Evolutionary conservation across 768 basidiomycete genomes (phyloP), one percentile per base, ranked within the genome.

Genomic region (Phylloporus sp.): DNA sequence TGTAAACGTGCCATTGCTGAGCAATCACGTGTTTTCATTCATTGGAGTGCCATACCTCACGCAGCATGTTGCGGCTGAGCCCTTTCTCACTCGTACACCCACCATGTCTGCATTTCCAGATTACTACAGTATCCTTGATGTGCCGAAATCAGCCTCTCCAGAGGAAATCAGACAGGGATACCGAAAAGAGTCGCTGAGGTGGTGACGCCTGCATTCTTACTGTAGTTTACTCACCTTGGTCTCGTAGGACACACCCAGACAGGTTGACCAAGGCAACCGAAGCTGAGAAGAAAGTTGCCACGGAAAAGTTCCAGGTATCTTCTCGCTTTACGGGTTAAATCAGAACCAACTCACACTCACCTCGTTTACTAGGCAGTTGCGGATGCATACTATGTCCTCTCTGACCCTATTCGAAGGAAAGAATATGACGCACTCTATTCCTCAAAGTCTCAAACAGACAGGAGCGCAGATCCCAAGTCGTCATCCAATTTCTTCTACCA

Each of bases 311-410:
- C 67, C 91, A 93, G 76, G 90, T 84, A 57, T n/a, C 39, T 46
- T 26, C 36, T 35, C 20, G 34, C 42, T 9, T 40, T 18, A 36
- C 35, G 5, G 16, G 12, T 15, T 2, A 64, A 88, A 15, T 20
- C 38, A 22, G 47, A 29, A 24, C 34, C 22, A 2, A 26, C 53
- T 44, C 31, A 45, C 36, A 12, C 26, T 29, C 9, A 27, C 27
- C 13, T 32, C 46, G 29, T 28, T 41, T 31, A 8, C 12, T 24
- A 63, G 87, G 83, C 87, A 8, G 85, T 97, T 56, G 92, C 94
- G 47, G 94, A 97, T 68, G 93, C 93, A 16, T 95, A 95, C 72
- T 97, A 91, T 66, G 88, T 95, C 24, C 80, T 97, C 32, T 92
- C 90, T 3, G 91, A 97, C 68, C 70, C 84, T 5, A 75, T 77